Base-by-base conservation (phyloP, 2,329 filamentous ascomycete species). In the Penicillium corylophilum region DNA sequence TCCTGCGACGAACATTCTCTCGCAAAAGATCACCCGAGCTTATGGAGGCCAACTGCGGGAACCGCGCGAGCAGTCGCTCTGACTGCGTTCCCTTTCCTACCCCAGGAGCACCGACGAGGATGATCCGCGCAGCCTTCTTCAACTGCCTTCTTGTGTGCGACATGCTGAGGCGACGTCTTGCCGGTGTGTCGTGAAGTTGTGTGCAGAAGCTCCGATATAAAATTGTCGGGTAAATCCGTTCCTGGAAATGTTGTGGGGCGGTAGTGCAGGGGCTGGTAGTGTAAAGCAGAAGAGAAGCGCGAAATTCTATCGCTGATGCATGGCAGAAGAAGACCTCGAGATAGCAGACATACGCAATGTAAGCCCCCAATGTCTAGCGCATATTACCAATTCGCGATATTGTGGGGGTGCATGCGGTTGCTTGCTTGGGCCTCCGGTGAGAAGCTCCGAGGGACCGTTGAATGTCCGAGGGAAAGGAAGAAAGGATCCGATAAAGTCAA, bases 61-160 rank as follows among this genome's bases (percentile, higher is more conserved):
- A 99, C 61, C 89, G 85, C 62, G 86, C 79, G 62, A 97, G 85
- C 56, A 99, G 79, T 55, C 94, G 85, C 72, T 95, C 89, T 46
- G 90, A 90, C 77, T 99, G 94, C 3, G 94, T 99, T 57, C 93
- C 94, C 74, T 99, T 99, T 57, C 94, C 94, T 51, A 96, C 94
- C 52, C 92, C 92, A n/a, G 94, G 94, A 46, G 93, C 92, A 64
- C 94, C 94, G 64, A 99, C 84, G 61, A 99, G 84, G 68, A 99
- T 97, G 58, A 97, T 87, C 57, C 94, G 88, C 48, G 94, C 94
- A 51, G 94, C 93, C 75, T 82, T 86, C 60, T 81, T 82, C 67
- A 95, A 83, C 75, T 84, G 73, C 62, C 71, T 75, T 24, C 66
- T 67, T n/a, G 63, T 57, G 46, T 64, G 64, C 44, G 68, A 63